Percentiles rank a stretch among this genome's conserved stretches.
Evolutionary conservation across 2,329 filamentous ascomycete species (phyloP).

Genomic region (Fusarium falciforme): DNA sequence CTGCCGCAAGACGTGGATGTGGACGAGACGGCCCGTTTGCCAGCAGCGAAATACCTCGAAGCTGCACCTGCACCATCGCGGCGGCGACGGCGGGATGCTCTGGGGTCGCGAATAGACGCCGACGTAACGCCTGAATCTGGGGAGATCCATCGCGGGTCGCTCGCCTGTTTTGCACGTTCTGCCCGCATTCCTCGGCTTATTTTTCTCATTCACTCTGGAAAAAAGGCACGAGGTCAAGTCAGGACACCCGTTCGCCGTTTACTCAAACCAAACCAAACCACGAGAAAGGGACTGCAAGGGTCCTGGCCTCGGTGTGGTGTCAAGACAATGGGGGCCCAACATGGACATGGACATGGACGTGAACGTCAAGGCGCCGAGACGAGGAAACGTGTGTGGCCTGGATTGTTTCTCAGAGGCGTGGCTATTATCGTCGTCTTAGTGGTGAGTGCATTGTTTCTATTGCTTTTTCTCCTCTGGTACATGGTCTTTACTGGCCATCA

Average conservation of each 20-base stretch:
- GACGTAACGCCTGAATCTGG: slow-evolving; percentile 4
- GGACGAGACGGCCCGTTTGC: slow-evolving; percentile 35
- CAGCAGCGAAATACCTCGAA: background rate
- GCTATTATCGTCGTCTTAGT: slow-evolving; percentile 33
- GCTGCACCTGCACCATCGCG: background rate
- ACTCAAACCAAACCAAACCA: background rate
- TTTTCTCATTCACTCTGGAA: background rate
- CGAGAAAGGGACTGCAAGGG: background rate
- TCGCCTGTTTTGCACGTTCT: background rate
- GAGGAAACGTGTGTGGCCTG: slow-evolving; percentile 25
- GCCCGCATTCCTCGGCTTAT: background rate
- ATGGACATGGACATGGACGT: slow-evolving; percentile 18
- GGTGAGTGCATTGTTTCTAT: slow-evolving; percentile 35
- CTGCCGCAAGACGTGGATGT: slow-evolving; percentile 7
- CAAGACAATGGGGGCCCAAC: slow-evolving; percentile 28
- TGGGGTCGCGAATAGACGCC: background rate
- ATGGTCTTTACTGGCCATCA: slow-evolving; percentile 25
- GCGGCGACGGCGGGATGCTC: background rate
- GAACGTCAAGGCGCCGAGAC: slow-evolving; percentile 9
- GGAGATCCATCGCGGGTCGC: background rate
- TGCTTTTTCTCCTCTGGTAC: slow-evolving; percentile 7
- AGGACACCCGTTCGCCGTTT: slow-evolving; percentile 7
- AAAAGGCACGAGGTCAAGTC: slow-evolving; percentile 23
- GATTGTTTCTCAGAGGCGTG: slow-evolving; percentile 19
- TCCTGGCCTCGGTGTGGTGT: slow-evolving; percentile 15